A percentile compares a stretch with the other conserved stretches of the same genome.
Conservation (phyloP, 1,139 yeast genomes). For the Yamadazyma diospyri region DNA sequence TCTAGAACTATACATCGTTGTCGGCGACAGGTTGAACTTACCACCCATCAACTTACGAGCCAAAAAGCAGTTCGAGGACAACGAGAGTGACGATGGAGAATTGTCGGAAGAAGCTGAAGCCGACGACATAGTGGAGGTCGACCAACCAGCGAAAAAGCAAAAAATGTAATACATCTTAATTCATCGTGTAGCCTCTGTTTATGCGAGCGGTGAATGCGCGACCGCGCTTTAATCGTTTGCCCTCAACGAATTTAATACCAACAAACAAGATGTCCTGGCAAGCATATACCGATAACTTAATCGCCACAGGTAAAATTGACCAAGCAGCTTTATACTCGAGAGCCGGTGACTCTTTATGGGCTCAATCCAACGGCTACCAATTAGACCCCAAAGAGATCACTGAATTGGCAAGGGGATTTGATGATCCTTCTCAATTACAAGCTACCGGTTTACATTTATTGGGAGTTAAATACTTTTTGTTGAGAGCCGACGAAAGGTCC, state of each 20-base stretch:
- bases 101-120: conserved; percentile 6
- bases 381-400: conserved; percentile 69
- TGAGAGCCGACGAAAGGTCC: conserved; percentile 89
- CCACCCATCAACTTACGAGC: conserved; percentile 26
- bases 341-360: conserved; percentile 96
- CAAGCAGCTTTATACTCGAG: conserved; percentile 90
- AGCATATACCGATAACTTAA: conserved; percentile 93
- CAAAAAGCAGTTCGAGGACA: conserved; percentile 12
- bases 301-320: conserved; percentile 83
- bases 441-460: conserved; percentile 81
- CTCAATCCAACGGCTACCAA: conserved; percentile 69
- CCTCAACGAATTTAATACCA: conserved; percentile 1
- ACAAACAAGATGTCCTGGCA: conserved; percentile 35
- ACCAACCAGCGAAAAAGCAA: conserved; percentile 22
- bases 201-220: not conserved
- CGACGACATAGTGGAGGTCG: conserved; percentile 13
- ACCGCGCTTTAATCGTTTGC: conserved; percentile 4
- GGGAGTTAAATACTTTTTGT: conserved; percentile 82
- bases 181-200: not conserved
- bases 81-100: conserved; percentile 13
- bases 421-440: conserved; percentile 74
- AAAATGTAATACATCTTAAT: conserved; percentile 9
- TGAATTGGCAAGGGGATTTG: conserved; percentile 75
- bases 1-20: conserved; percentile 61
- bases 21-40: conserved; percentile 14